phyloP scores from a whole-genome alignment of 2,329 filamentous ascomycete genomes.

The Cadophora luteo-olivacea region DNA sequence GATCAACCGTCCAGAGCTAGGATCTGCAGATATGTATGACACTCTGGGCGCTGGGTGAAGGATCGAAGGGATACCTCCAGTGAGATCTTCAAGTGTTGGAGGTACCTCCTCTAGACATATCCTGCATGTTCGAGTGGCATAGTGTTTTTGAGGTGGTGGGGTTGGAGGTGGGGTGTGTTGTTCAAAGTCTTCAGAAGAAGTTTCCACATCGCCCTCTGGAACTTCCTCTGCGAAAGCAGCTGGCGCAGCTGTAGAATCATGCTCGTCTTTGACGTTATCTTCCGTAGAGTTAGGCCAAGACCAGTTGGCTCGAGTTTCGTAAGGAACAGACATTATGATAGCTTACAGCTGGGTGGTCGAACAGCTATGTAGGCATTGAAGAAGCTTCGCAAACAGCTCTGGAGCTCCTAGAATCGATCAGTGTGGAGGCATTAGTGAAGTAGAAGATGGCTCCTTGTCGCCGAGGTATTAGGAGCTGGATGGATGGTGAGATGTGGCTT shows the following conservation, averaged over 20 bases:
- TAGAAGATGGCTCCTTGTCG: constrained; percentile 25
- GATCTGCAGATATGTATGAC: constrained; percentile 76
- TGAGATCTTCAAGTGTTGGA: constrained; percentile 63
- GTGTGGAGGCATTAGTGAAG: constrained; percentile 32
- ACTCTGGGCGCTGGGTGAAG: constrained; percentile 63
- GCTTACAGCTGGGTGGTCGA: constrained; percentile 28
- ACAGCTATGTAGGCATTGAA: constrained; percentile 33
- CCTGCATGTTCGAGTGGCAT: constrained; percentile 78
- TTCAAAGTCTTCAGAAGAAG: constrained; percentile 33
- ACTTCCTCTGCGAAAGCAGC: constrained; percentile 9
- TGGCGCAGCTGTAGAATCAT: constrained; percentile 15
- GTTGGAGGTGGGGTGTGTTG: constrained; percentile 36
- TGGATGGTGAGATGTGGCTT: constrained; percentile 34
- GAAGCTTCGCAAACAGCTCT: constrained; percentile 20
- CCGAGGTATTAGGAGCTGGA: constrained; percentile 16
- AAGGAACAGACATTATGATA: constrained; percentile 33
- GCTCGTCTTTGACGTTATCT: constrained; percentile 15
- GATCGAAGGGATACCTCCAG: constrained; percentile 60
- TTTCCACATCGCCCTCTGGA: constrained; percentile 18
- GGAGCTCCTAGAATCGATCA: constrained; percentile 29
- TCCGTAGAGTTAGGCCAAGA: constrained; percentile 30
- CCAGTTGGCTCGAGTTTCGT: constrained; percentile 33
- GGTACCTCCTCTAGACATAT: constrained; percentile 81
- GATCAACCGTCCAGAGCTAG: constrained; percentile 77
- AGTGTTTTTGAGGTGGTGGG: constrained; percentile 54